Evolutionary conservation across 768 basidiomycete genomes (phyloP).

Genomic region (Lanmaoa pseudosensibilis): DNA sequence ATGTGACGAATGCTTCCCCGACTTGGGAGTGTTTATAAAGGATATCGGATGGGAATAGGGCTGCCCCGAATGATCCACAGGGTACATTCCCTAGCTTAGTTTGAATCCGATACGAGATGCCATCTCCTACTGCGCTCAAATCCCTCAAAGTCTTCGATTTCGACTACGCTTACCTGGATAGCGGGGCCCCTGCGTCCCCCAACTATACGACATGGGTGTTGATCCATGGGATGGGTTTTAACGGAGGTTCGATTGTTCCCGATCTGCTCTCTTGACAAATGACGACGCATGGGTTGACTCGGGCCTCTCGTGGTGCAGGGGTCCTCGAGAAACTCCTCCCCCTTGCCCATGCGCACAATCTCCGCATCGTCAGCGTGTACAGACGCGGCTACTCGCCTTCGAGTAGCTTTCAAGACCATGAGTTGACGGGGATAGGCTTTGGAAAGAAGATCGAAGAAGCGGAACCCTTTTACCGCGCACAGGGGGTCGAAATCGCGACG

Average conservation of each 20-base stretch:
- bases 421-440: conserved; percentile 9
- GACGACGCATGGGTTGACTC: background rate
- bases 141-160: conserved; percentile 14
- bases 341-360: conserved; percentile 19
- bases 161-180: conserved; percentile 25
- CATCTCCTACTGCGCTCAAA: background rate
- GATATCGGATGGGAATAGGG: no score
- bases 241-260: conserved; percentile 14
- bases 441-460: conserved; percentile 18
- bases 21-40: no score
- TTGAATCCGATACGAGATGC: background rate
- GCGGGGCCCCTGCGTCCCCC: conserved; percentile 17
- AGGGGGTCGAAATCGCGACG: conserved; percentile 20
- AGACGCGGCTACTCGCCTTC: conserved; percentile 30
- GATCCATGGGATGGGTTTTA: conserved; percentile 22
- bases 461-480: conserved; percentile 15
- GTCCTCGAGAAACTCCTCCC: conserved; percentile 23
- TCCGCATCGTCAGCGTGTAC: conserved; percentile 26
- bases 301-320: background rate
- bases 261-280: background rate
- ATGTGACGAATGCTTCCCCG: no score
- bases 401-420: conserved; percentile 19
- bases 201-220: conserved; percentile 25
- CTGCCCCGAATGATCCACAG: no score
- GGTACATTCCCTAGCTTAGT: no score